These are phyloP conservation scores for Babesia bovis DNA, from an alignment of 169 alveolate genomes.

Conservation along the genomic window DNA sequence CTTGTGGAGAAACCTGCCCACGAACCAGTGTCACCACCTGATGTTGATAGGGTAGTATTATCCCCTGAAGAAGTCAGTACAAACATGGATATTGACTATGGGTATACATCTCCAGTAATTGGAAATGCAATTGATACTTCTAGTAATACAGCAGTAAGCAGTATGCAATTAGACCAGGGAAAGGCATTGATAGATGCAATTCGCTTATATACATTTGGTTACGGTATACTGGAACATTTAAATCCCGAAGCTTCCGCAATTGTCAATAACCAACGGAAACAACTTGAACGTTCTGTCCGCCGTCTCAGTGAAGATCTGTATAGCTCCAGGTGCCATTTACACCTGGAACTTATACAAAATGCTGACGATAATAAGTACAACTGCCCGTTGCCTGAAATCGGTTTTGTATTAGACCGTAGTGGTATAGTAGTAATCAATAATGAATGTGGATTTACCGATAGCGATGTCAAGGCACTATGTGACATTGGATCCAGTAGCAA, in stretches of 20 bases:
- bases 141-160: not conserved
- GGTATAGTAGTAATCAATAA: constrained; percentile 62
- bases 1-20: not conserved
- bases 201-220: constrained; percentile 11
- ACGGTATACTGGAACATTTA: not conserved
- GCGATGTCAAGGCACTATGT: constrained; percentile 62
- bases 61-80: not conserved
- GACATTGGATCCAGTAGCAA: constrained; percentile 66
- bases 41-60: not conserved
- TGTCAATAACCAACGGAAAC: constrained; percentile 12
- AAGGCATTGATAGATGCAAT: not conserved
- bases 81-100: not conserved
- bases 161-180: not conserved
- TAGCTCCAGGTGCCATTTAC: constrained; percentile 29
- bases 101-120: not conserved
- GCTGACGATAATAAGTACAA: constrained; percentile 70
- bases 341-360: constrained; percentile 65
- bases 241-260: not conserved
- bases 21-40: not conserved
- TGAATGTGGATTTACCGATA: constrained; percentile 65
- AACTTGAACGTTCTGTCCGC: constrained; percentile 25
- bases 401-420: constrained; percentile 15
- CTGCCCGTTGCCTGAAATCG: constrained; percentile 32
- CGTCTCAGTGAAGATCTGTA: constrained; percentile 61
- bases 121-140: not conserved